Conservation (phyloP, 1,284 basidiomycete genomes). For the Xerocomus amazonicus region DNA sequence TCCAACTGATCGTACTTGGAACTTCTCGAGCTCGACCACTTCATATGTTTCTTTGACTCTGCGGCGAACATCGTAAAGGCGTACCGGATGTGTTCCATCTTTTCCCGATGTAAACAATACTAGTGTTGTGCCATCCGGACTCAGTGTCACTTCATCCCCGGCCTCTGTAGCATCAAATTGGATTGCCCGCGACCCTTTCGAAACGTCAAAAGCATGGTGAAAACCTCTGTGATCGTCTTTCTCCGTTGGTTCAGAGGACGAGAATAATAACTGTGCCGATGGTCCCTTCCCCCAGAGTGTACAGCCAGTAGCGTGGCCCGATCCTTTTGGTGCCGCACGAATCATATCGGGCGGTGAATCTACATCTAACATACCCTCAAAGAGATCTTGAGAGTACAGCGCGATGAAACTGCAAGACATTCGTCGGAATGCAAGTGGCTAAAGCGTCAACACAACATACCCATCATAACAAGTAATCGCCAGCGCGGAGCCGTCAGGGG, state of each 20-base stretch:
- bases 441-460: constrained; percentile 19
- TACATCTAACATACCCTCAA: constrained; percentile 23
- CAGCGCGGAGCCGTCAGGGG: constrained; percentile 20
- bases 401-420: constrained; percentile 15
- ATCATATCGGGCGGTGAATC: constrained; percentile 10
- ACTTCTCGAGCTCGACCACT: constrained; percentile 28
- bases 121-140: constrained; percentile 42
- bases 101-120: constrained; percentile 46
- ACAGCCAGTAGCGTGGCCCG: constrained; percentile 40
- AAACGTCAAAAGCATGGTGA: constrained; percentile 51
- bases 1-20: constrained; percentile 9
- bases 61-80: constrained; percentile 51
- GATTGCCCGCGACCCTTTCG: constrained; percentile 25
- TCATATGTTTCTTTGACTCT: constrained; percentile 28
- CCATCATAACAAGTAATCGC: constrained; percentile 34
- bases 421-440: background rate
- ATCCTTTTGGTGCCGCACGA: constrained; percentile 18
- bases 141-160: constrained; percentile 51
- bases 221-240: constrained; percentile 34
- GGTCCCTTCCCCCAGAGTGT: constrained; percentile 52
- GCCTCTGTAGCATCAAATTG: constrained; percentile 45
- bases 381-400: constrained; percentile 22
- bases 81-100: constrained; percentile 38
- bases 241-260: constrained; percentile 52
- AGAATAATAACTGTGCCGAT: constrained; percentile 46